A percentile compares a stretch with the other conserved stretches of the same genome.
Evolutionary conservation across 1,139 yeast genomes (phyloP).

Genomic region (Yamadazyma kanchanaburiensis): DNA sequence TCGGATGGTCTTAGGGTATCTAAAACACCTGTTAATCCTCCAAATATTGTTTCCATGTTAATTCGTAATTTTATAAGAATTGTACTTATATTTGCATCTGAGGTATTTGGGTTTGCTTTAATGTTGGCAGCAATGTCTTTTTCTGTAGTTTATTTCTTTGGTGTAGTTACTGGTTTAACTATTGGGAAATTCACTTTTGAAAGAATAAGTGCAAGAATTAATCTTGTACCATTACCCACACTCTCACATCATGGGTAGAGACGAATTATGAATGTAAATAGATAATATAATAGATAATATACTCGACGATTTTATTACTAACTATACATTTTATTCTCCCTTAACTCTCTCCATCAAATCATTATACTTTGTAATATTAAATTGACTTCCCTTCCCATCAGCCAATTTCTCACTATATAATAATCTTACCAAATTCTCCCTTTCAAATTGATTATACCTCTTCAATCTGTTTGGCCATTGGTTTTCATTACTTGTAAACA

Average conservation of each 20-base stretch:
- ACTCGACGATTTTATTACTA: no score
- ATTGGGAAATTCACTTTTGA: conserved; percentile 68
- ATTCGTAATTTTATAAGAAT: conserved; percentile 55
- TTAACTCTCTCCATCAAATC: conserved; percentile 23
- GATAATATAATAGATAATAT: no score
- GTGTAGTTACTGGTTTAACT: conserved; percentile 65
- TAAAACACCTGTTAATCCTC: conserved; percentile 6
- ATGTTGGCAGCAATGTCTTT: conserved; percentile 80
- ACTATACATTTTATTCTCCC: no score
- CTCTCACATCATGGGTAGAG: conserved; percentile 11
- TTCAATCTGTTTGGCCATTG: conserved; percentile 23
- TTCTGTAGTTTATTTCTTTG: conserved; percentile 65
- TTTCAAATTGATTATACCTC: conserved; percentile 24
- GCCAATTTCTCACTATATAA: conserved; percentile 45
- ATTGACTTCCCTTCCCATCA: conserved; percentile 36
- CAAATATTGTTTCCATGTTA: conserved; percentile 4
- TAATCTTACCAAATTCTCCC: conserved; percentile 34
- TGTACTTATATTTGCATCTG: conserved; percentile 54
- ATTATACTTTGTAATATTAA: conserved; percentile 36
- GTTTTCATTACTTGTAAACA: conserved; percentile 45
- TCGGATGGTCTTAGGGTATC: neutral
- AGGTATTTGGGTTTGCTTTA: conserved; percentile 62
- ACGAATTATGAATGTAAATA: no score
- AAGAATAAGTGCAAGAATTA: conserved; percentile 34
- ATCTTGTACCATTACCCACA: conserved; percentile 13